phyloP scores from a whole-genome alignment of 768 basidiomycete species.

The Rhizopogon sp. region DNA sequence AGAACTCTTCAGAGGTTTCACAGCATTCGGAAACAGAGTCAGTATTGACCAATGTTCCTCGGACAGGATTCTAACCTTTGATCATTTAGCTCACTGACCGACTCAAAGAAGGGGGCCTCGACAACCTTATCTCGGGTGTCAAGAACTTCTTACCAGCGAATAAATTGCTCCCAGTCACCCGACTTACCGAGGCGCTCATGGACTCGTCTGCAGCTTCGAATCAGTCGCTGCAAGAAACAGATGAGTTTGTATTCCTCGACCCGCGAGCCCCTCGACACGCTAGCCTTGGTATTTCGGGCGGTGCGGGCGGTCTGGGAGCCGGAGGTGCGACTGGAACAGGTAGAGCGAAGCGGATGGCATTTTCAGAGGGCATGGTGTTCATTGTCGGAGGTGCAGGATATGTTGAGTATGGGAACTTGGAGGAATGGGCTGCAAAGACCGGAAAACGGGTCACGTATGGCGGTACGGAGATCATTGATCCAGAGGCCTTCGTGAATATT shows the following conservation, averaged over 20 bases:
- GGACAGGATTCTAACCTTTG: background rate
- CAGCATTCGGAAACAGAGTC: constrained; percentile 85
- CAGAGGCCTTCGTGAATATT: constrained; percentile 74
- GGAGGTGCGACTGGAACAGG: constrained; percentile 28
- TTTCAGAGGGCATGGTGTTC: constrained; percentile 86
- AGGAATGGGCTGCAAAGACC: constrained; percentile 84
- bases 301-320: constrained; percentile 38
- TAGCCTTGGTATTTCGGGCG: constrained; percentile 43
- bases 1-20: constrained; percentile 92
- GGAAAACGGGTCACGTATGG: constrained; percentile 91
- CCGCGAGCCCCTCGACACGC: constrained; percentile 70
- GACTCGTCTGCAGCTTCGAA: constrained; percentile 93
- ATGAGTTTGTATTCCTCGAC: constrained; percentile 93
- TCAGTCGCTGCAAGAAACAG: constrained; percentile 92
- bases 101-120: constrained; percentile 92
- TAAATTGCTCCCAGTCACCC: constrained; percentile 88
- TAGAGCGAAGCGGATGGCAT: constrained; percentile 64
- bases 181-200: constrained; percentile 94
- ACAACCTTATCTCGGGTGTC: constrained; percentile 95
- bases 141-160: constrained; percentile 96
- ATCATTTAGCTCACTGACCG: constrained; percentile 76
- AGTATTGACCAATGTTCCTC: constrained; percentile 16
- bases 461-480: constrained; percentile 91
- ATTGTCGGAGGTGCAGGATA: constrained; percentile 96
- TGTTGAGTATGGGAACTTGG: constrained; percentile 94